Evolutionary conservation across 768 basidiomycete species (phyloP), one percentile per base, ranked within the genome.

Genomic region (Kwoniella newhampshirensis): DNA sequence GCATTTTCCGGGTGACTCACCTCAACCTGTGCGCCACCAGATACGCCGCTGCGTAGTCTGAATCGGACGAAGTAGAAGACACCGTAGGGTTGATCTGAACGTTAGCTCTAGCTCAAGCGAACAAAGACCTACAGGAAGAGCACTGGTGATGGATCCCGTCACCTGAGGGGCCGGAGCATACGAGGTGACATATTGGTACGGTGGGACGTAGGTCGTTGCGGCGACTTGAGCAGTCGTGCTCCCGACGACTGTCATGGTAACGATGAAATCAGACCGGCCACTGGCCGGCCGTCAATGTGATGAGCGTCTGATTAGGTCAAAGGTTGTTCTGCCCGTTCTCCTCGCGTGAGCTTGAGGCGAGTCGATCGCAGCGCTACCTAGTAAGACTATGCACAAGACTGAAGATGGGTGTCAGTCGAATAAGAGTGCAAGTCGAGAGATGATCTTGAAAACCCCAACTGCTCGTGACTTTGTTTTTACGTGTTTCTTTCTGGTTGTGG

Each of bases 11-110:
- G 51, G 18, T 6, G 12, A 54, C 71, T 43, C 40, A 75, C 75
- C 75, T 75, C 62, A 77, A 69, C 63, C 68, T 64, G 54, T 77
- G 74, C 11, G 72, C 68, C 11, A 64, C 53, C 3, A 77, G 71
- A 42, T 77, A 77, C 11, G 66, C 64, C 15, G 54, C 60, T 15
- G 74, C 66, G 58, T 70, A 77, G 37, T 72, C 73, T 18, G 58
- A 62, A 51, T 71, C 70, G 32, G 68, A 63, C 9, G 73, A 60
- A 39, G 67, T 50, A 47, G n/a, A 32, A 6, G 64, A 63, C n/a
- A 73, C 61, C 12, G 73, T 70, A 1, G 76, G 74, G 35, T 69
- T 70, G 23, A 66, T 70, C 47, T 68, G 60, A 18, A 53, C 35
- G 13, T 49, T 40, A 42, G 51, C 20, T n/a, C n/a, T 12, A 39